Base-by-base conservation (phyloP, 345 rosid genomes). In the Populus tremula region DNA sequence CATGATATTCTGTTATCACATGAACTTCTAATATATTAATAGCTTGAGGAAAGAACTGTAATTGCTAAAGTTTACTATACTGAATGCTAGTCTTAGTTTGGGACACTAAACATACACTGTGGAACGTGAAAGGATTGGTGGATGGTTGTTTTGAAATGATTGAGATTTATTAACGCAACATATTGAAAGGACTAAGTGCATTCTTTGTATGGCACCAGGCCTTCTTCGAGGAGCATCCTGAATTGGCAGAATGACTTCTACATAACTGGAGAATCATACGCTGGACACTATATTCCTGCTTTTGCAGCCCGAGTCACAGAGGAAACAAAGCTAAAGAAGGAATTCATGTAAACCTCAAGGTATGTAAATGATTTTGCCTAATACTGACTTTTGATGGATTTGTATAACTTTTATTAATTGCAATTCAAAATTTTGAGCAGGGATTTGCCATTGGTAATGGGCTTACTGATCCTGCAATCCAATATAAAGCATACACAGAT, bases 361-460 rank as follows among this genome's bases (percentile, higher is more conserved):
- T 86, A 82, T 74, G 80, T 38, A 54, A 10, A 36, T 56, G 54
- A 27, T 73, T 53, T 70, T 49, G 4, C 8, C 21, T 23, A 29
- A 39, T 45, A 61, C 8, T 70, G 29, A 25, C 23, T 78, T 72
- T 12, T 45, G 20, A 23, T 12, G 5, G 11, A 21, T 54, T 33
- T 33, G 21, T 68, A 76, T 6, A 21, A 17, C 72, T 67, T 17
- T 31, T 80, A 12, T 49, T 72, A 71, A 71, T 77, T 75, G 70
- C 75, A 70, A 76, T 65, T 70, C 62, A 77, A 65, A 75, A 72
- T 47, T 41, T 76, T 49, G 53, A 82, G 77, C 90, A 96, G 99
- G 99, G 99, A 74, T 89, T 96, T 80, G 98, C 99, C 63, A 96
- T 96, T 78, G 99, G 99, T 71, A 96, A 96, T 78, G 99, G 99